Evolutionary conservation across 2,329 filamentous ascomycete genomes (phyloP), one percentile per base, ranked within the genome.

Genomic region (Hysterium pulicare): DNA sequence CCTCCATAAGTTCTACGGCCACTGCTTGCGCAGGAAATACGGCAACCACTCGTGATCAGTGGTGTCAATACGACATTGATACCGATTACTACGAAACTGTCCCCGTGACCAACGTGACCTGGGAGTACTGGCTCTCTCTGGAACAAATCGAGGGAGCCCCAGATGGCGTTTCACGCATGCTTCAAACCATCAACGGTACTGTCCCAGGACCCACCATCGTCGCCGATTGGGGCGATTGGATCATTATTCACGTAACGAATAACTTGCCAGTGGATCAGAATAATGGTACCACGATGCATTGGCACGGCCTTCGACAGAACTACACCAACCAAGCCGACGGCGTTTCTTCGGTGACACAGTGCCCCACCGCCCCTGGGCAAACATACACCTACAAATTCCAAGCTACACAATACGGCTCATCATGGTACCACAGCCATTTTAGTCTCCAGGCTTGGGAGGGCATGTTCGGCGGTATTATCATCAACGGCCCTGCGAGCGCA

Each of bases 341-440:
- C 20, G 59, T 62, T 4, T 34, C 43, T 8, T 28, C 24, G 7
- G 13, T 86, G 20, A 79, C 83, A 1, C 86, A 90, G 59, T 87
- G 83, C 50, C 63, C 75, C 2, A 83, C 90, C 42, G 70, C 73
- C 0, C 76, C 84, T 0, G 85, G 9, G 41, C 40, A 24, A 36
- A 47, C 53, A 0, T 40, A 57, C 40, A 63, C 59, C 0, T 65
- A 65, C 38, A 64, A 49, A 1, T 72, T 64, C 59, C 51, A 46
- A 23, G 69, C 68, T 0, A 47, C 48, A 5, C 63, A 71, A 40
- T 72, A 73, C 45, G 70, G 70, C 0, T 58, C 53, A 3, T 59
- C 57, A 0, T 72, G 69, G 67, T 71, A 71, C 42, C 68, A 71
- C 44, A 67, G 58, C 4, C 68, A 72, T 38, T 70, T 65, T 41